Evolutionary conservation across 345 rosid species (phyloP).

Genomic region (Eucalyptus pauciflora): DNA sequence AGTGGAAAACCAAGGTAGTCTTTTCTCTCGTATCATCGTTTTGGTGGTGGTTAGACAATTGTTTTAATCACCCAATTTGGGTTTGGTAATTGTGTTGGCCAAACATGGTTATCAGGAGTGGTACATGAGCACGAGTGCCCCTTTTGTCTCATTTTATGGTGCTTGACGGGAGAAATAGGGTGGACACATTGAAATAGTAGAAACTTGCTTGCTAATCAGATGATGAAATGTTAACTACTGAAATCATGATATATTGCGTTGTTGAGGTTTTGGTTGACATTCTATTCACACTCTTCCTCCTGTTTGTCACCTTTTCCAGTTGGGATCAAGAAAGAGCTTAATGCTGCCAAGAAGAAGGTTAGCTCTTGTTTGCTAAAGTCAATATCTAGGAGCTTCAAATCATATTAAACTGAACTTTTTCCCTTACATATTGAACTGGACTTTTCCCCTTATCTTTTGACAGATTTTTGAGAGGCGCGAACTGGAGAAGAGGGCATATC

Average conservation of each 20-base stretch:
- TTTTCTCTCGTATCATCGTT: not conserved
- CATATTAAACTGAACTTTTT: not conserved
- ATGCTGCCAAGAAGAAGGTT: constrained; percentile 78
- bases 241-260: not conserved
- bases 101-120: not conserved
- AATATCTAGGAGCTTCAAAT: not conserved
- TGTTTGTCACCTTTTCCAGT: constrained; percentile 21
- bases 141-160: not conserved
- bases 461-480: constrained; percentile 62
- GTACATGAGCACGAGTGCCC: not conserved
- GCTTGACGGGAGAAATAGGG: not conserved
- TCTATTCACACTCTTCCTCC: not conserved
- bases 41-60: not conserved
- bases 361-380: not conserved
- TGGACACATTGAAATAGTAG: not conserved
- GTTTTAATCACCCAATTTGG: not conserved
- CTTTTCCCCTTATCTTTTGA: not conserved
- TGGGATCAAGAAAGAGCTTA: constrained; percentile 78
- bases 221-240: not conserved
- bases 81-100: not conserved
- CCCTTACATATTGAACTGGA: not conserved
- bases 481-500: constrained; percentile 56
- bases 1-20: not conserved
- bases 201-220: not conserved
- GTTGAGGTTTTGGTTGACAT: not conserved